Conservation (phyloP, 2,329 filamentous ascomycete genomes). For the Thielaviopsis populi region DNA sequence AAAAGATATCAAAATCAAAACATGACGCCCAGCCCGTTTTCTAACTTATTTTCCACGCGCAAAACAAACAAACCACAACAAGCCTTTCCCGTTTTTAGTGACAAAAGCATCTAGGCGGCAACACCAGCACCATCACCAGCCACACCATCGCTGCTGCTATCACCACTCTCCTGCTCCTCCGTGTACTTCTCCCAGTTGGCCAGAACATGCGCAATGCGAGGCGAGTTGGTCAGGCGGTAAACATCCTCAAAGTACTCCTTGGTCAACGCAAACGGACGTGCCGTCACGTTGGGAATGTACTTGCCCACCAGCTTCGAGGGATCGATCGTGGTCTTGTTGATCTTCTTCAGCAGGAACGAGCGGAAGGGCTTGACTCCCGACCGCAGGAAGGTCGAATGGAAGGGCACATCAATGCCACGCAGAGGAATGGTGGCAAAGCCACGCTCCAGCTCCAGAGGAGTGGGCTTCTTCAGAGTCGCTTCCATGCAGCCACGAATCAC, state of each 20-base stretch:
- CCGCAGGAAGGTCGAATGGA: conserved; percentile 96
- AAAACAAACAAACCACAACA: neutral
- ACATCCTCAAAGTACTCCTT: conserved; percentile 99
- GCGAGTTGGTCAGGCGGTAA: conserved; percentile 77
- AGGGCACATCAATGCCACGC: conserved; percentile 93
- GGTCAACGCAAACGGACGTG: conserved; percentile 83
- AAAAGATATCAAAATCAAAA: neutral
- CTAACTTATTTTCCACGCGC: neutral
- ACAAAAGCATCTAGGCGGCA: conserved; percentile 8
- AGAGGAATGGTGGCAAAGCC: conserved; percentile 96
- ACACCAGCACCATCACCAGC: conserved; percentile 7
- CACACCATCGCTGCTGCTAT: conserved; percentile 2
- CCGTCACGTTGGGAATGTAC: conserved; percentile 98
- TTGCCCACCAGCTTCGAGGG: conserved; percentile 93
- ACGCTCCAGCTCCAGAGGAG: conserved; percentile 76
- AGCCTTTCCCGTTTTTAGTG: neutral
- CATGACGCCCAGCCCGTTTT: neutral
- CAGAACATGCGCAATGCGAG: conserved; percentile 61
- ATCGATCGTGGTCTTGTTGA: conserved; percentile 97
- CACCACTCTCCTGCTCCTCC: conserved; percentile 31
- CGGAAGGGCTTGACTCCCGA: conserved; percentile 98
- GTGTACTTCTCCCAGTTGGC: conserved; percentile 71
- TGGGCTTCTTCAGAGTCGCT: conserved; percentile 76
- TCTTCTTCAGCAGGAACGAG: conserved; percentile 97
- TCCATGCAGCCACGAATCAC: conserved; percentile 84